These are phyloP conservation scores for Colletotrichum sp. DNA, from an alignment of 2,329 filamentous ascomycete genomes.

Conservation along the genomic window DNA sequence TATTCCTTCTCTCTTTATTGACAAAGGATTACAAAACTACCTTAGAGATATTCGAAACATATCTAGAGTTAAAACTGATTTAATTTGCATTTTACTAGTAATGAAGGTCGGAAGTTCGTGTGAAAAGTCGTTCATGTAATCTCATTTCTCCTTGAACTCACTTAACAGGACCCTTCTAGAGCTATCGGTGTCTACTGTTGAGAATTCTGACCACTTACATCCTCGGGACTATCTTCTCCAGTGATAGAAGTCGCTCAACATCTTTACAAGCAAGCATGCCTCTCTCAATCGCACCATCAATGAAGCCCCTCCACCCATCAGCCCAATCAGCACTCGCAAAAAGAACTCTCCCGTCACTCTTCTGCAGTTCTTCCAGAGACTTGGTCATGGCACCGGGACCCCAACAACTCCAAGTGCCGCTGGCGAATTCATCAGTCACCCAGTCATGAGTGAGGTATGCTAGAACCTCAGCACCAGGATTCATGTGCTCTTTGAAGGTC, in stretches of 20 bases:
- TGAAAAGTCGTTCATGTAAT: fast-evolving
- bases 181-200: neutral
- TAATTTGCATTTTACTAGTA: fast-evolving
- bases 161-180: fast-evolving
- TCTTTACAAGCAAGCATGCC: neutral
- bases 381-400: neutral
- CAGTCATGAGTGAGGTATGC: neutral
- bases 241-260: fast-evolving
- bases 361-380: neutral
- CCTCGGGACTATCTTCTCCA: neutral
- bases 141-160: neutral
- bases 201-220: fast-evolving
- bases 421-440: neutral
- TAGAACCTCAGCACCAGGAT: neutral
- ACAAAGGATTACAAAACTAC: too few relatives aligned
- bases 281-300: neutral
- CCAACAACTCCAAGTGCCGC: neutral
- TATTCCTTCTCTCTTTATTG: too few relatives aligned
- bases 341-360: neutral
- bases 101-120: fast-evolving
- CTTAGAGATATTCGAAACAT: neutral
- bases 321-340: neutral
- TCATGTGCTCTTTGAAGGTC: neutral
- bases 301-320: neutral
- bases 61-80: fast-evolving